phyloP scores from a whole-genome alignment of 2,329 filamentous ascomycete genomes.

The Fusarium buxicola region DNA sequence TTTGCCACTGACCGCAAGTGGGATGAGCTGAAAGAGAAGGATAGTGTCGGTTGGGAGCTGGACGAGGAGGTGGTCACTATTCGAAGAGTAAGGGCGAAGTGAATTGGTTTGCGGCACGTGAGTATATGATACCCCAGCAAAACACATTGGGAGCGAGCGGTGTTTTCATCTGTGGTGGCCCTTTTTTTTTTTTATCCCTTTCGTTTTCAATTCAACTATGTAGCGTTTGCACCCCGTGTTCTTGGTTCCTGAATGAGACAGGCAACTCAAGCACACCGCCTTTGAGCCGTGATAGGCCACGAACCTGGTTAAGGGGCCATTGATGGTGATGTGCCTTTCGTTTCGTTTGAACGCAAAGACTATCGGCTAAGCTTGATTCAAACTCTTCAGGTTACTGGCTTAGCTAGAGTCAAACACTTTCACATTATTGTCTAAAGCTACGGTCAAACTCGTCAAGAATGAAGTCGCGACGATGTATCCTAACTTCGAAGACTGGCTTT shows the following conservation, averaged over 20 bases:
- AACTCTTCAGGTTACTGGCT: background rate
- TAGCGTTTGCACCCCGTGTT: constrained; percentile 6
- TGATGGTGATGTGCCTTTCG: background rate
- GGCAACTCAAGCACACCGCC: background rate
- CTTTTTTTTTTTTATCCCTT: constrained; percentile 6
- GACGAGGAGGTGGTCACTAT: constrained; percentile 82
- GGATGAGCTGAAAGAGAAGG: constrained; percentile 73
- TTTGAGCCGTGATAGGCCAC: background rate
- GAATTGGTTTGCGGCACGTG: constrained; percentile 26
- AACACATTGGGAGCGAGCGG: constrained; percentile 9
- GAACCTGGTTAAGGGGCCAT: background rate
- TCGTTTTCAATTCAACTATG: constrained; percentile 2
- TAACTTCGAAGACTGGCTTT: too few relatives aligned
- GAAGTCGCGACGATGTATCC: background rate
- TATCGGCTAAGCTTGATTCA: background rate
- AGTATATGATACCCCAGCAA: constrained; percentile 18
- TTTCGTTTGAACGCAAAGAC: background rate
- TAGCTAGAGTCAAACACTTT: background rate
- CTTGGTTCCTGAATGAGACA: background rate
- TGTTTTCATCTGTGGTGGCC: constrained; percentile 2
- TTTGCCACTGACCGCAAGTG: constrained; percentile 75
- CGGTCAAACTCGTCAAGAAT: background rate
- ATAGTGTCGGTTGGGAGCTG: constrained; percentile 87
- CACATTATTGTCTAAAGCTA: background rate
- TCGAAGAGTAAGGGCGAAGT: constrained; percentile 63